These are phyloP conservation scores for Suillus plorans DNA, from an alignment of 768 basidiomycete genomes.

Conservation along the genomic window DNA sequence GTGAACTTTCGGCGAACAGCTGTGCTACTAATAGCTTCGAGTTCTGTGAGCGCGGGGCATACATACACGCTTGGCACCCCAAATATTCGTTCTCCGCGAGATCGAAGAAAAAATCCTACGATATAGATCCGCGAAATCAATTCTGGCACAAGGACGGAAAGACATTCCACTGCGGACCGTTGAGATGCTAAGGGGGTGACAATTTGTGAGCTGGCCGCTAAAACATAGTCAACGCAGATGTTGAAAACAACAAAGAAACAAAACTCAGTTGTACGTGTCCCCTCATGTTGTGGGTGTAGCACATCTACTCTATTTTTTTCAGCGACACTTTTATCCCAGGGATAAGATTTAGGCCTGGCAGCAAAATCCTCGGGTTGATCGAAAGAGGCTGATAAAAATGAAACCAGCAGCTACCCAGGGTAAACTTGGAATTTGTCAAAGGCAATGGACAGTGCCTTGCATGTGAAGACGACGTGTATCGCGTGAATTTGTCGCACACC, in stretches of 20 bases:
- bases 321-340: too few species aligned
- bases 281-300: too few species aligned
- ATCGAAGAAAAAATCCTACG: background rate
- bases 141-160: background rate
- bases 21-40: background rate
- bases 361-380: background rate
- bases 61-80: background rate
- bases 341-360: too few species aligned
- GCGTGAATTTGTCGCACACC: too few species aligned
- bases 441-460: too few species aligned
- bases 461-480: too few species aligned
- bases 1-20: background rate
- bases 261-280: background rate
- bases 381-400: background rate
- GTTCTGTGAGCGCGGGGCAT: background rate
- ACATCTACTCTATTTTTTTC: background rate
- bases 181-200: background rate
- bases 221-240: background rate
- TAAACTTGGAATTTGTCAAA: background rate
- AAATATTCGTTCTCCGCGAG: background rate
- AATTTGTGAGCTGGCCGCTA: background rate
- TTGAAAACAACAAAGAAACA: background rate
- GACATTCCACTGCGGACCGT: background rate
- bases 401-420: background rate
- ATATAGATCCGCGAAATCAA: background rate